Evolutionary conservation across 352 stramenopile species (phyloP), one percentile per base, ranked within the genome.

Genomic region (Phytophthora melonis): DNA sequence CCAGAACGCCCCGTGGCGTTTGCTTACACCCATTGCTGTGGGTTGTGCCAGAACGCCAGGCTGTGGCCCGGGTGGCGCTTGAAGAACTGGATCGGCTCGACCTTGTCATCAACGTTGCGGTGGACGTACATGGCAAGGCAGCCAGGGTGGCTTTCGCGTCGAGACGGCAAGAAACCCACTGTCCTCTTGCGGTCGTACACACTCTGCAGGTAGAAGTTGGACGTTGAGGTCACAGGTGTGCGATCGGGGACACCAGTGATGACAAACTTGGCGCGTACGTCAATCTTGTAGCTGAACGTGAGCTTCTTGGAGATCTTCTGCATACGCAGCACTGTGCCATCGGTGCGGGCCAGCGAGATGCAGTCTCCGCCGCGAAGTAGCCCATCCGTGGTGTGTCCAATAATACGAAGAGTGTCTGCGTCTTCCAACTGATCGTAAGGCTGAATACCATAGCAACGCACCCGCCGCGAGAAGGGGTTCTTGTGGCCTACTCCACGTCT

Each of bases 131-230:
- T 82, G 49, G 83, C 82, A 56, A 91, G 80, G 59, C 79, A 89
- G 30, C 83, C 83, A 9, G 77, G 64, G 55, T 80, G 72, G 11
- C 67, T 66, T 5, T 68, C 71, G 34, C 79, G 74, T 25, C 78
- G 72, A 27, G 82, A 84, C 47, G 77, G 78, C 72, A 92, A 63
- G 63, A 88, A 91, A 3, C 83, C 85, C 21, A 93, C 78, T 13
- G 80, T 90, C 74, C 85, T 89, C 63, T 84, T 85, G 62, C 79
- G 81, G 62, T 92, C 85, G 68, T 90, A 89, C n/a, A 90, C 75
- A 65, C 81, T 90, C 68, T 89, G 82, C 25, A 93, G 63, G 65
- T 90, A 93, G 58, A 93, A 93, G 71, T 86, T 90, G 73, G 81
- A 89, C 45, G 73, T 88, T 54, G 83, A 83, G 1, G 83, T 89